phyloP scores from a whole-genome alignment of 2,329 filamentous ascomycete species.

The Catunica adiposa region DNA sequence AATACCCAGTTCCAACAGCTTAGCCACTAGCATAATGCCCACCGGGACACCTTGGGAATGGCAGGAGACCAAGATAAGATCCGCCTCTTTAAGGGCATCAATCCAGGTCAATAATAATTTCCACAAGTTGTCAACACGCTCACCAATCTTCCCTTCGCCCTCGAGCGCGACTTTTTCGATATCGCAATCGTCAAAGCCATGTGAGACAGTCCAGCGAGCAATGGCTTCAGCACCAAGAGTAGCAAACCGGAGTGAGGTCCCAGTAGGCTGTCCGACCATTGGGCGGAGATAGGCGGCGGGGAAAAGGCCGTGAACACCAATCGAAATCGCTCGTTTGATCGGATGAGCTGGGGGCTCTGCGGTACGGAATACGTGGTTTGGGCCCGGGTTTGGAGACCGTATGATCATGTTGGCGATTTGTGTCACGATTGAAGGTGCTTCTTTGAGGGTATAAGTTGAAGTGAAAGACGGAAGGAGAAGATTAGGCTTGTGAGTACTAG shows the following conservation, averaged over 20 bases:
- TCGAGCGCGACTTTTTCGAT: constrained; percentile 91
- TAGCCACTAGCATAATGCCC: constrained; percentile 78
- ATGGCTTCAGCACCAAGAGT: constrained; percentile 75
- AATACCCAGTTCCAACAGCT: constrained; percentile 79
- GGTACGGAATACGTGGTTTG: constrained; percentile 54
- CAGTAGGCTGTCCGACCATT: constrained; percentile 85
- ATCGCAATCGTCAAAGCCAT: constrained; percentile 57
- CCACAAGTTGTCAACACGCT: constrained; percentile 85
- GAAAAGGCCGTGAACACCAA: constrained; percentile 89
- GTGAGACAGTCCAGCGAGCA: constrained; percentile 58
- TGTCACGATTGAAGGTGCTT: constrained; percentile 53
- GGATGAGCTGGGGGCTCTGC: constrained; percentile 42
- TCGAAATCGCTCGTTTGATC: constrained; percentile 74
- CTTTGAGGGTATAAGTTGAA: constrained; percentile 49
- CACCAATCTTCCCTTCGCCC: constrained; percentile 80
- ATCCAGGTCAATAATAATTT: constrained; percentile 90
- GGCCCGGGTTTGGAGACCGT: constrained; percentile 30
- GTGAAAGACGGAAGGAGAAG: constrained; percentile 53
- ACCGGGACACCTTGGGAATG: constrained; percentile 95
- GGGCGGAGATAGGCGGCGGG: constrained; percentile 74
- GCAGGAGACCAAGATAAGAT: constrained; percentile 81
- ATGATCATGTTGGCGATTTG: constrained; percentile 44
- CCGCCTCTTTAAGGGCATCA: constrained; percentile 70
- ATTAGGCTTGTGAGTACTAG: constrained; percentile 30
- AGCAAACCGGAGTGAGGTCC: constrained; percentile 85